These are phyloP conservation scores for Bruguiera sexangula DNA, from an alignment of 345 rosid genomes.

Conservation along the genomic window DNA sequence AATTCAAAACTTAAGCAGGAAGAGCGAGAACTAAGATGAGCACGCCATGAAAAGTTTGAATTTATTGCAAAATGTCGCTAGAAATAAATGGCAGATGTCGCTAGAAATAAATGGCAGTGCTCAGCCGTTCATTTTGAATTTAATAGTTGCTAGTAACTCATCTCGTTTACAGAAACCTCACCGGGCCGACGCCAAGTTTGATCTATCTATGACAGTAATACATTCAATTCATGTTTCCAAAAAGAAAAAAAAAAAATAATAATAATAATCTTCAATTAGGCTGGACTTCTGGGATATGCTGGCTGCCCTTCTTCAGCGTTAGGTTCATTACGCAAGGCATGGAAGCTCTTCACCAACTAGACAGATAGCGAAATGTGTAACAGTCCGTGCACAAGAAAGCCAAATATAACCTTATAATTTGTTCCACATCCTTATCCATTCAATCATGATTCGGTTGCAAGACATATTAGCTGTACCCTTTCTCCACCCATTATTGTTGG, in stretches of 20 bases:
- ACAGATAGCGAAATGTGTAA: slow-evolving; percentile 18
- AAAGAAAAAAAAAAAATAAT: no score
- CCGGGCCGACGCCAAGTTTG: slow-evolving; percentile 13
- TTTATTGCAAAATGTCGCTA: no score
- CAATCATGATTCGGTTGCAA: slow-evolving; percentile 12
- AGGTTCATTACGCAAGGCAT: background rate
- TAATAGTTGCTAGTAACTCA: background rate
- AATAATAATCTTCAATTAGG: slow-evolving; percentile 1
- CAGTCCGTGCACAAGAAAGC: slow-evolving; percentile 3
- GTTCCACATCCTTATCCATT: slow-evolving; percentile 17
- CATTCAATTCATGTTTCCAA: no score
- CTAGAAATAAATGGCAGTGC: no score
- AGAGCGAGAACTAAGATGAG: no score
- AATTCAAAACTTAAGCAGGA: no score
- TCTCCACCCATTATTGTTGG: background rate
- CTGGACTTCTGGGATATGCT: slow-evolving; percentile 42
- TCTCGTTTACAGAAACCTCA: background rate
- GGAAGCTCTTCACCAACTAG: slow-evolving; percentile 12
- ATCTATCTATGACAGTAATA: background rate
- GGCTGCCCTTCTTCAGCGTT: slow-evolving; percentile 6
- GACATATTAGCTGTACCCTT: background rate
- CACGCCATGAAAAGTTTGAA: no score
- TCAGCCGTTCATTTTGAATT: no score
- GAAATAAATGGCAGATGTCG: no score
- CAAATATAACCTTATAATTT: background rate